A percentile compares a stretch with the other conserved stretches of the same genome.
phyloP scores from a whole-genome alignment of 176 grass and related monocot species.

The Urochloa ruziziensis region DNA sequence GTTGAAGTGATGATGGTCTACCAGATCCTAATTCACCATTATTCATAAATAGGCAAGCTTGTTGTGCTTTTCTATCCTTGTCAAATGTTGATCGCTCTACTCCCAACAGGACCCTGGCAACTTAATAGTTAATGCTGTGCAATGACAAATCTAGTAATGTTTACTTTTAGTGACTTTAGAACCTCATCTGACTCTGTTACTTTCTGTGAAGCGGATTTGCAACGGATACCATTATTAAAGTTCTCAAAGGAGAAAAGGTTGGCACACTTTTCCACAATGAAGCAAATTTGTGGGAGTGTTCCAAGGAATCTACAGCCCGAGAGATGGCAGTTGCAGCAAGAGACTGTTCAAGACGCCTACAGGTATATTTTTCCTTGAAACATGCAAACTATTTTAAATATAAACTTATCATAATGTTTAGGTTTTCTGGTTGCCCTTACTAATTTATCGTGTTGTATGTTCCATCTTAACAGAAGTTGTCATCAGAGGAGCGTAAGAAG shows the following conservation, averaged over 20 bases:
- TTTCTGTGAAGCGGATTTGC: conserved; percentile 77
- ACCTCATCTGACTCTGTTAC: conserved; percentile 23
- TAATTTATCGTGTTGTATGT: conserved; percentile 24
- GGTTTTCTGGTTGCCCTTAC: background rate
- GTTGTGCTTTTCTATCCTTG: background rate
- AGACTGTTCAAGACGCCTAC: conserved; percentile 77
- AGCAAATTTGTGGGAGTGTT: conserved; percentile 58
- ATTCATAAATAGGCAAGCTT: background rate
- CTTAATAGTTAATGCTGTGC: background rate
- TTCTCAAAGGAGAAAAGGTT: conserved; percentile 81
- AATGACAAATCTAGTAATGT: background rate
- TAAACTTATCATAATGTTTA: background rate
- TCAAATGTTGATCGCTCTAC: background rate
- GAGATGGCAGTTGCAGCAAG: conserved; percentile 92
- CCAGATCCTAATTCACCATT: background rate
- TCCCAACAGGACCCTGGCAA: background rate
- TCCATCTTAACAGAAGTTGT: conserved; percentile 51
- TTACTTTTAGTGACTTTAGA: background rate
- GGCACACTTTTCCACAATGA: conserved; percentile 89
- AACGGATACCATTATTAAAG: conserved; percentile 76
- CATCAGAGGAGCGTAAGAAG: conserved; percentile 88
- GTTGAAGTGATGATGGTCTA: background rate
- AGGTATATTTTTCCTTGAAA: conserved; percentile 45
- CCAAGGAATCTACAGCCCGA: conserved; percentile 47
- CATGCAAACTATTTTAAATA: background rate